phyloP scores from a whole-genome alignment of 2,329 filamentous ascomycete species.

The Fusarium continuum region DNA sequence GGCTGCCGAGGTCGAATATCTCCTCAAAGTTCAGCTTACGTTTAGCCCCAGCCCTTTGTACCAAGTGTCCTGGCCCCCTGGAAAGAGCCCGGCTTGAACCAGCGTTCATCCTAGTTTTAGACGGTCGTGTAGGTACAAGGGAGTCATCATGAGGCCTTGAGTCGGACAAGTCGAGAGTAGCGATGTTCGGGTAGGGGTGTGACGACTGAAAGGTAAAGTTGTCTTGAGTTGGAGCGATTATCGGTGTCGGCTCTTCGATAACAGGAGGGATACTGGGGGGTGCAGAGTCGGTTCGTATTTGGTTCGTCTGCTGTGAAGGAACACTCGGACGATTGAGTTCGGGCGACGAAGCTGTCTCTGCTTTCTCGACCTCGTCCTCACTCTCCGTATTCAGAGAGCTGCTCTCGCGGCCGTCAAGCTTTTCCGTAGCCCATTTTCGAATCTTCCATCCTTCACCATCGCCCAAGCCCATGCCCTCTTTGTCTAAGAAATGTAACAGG shows the following conservation, averaged over 20 bases:
- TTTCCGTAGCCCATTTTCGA: conserved; percentile 73
- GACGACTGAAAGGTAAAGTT: conserved; percentile 76
- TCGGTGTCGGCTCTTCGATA: conserved; percentile 48
- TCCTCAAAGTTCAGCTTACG: conserved; percentile 77
- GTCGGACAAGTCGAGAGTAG: conserved; percentile 68
- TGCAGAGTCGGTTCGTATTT: conserved; percentile 41
- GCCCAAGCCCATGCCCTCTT: conserved; percentile 77
- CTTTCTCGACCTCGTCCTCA: conserved; percentile 74
- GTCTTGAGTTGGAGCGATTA: conserved; percentile 64
- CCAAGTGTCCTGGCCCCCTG: conserved; percentile 56
- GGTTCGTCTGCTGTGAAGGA: conserved; percentile 48
- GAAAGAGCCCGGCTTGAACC: conserved; percentile 39
- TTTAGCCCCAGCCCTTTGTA: conserved; percentile 74
- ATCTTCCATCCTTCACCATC: conserved; percentile 79
- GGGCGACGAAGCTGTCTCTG: conserved; percentile 68
- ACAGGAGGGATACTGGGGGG: conserved; percentile 41
- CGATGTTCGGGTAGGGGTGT: conserved; percentile 68
- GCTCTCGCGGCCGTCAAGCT: conserved; percentile 69
- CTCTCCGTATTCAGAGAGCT: conserved; percentile 67
- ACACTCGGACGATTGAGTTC: conserved; percentile 61
- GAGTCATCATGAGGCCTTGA: conserved; percentile 53
- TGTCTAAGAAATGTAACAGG: conserved; percentile 84
- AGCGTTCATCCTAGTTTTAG: conserved; percentile 45
- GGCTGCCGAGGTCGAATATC: conserved; percentile 73
- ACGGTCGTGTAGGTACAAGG: conserved; percentile 41